Conservation (phyloP, 2,329 filamentous ascomycete species). For the Stagonosporopsis chrysanthemi region DNA sequence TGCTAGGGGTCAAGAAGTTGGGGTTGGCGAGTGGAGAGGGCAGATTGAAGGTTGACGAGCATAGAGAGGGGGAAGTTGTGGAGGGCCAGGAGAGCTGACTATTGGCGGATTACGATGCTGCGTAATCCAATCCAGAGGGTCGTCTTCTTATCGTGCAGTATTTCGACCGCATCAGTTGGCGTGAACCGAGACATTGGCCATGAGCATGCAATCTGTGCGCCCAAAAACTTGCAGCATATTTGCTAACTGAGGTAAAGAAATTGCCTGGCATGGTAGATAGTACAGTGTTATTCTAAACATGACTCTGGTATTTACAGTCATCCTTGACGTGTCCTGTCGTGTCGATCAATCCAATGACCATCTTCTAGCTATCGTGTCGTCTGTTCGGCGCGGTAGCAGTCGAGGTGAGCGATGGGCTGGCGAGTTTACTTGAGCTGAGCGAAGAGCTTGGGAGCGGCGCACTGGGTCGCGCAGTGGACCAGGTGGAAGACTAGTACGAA, state of each 20-base stretch:
- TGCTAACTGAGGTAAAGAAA: constrained; percentile 15
- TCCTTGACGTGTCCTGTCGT: constrained; percentile 38
- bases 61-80: constrained; percentile 27
- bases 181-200: neutral
- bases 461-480: constrained; percentile 90
- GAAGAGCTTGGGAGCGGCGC: constrained; percentile 96
- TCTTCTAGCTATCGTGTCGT: constrained; percentile 27
- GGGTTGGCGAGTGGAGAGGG: constrained; percentile 56
- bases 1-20: constrained; percentile 68
- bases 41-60: constrained; percentile 45
- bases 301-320: constrained; percentile 48
- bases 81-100: constrained; percentile 34
- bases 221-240: neutral
- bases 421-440: constrained; percentile 80
- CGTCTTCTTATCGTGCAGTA: constrained; percentile 1
- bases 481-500: constrained; percentile 89
- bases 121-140: constrained; percentile 14
- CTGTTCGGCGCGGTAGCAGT: constrained; percentile 22
- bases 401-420: constrained; percentile 18
- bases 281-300: constrained; percentile 50
- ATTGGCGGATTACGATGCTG: constrained; percentile 28
- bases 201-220: neutral
- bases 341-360: constrained; percentile 31
- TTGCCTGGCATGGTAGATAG: constrained; percentile 36
- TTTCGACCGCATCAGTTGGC: neutral